Conservation (phyloP, 768 basidiomycete species). For the Lactarius indigo region DNA sequence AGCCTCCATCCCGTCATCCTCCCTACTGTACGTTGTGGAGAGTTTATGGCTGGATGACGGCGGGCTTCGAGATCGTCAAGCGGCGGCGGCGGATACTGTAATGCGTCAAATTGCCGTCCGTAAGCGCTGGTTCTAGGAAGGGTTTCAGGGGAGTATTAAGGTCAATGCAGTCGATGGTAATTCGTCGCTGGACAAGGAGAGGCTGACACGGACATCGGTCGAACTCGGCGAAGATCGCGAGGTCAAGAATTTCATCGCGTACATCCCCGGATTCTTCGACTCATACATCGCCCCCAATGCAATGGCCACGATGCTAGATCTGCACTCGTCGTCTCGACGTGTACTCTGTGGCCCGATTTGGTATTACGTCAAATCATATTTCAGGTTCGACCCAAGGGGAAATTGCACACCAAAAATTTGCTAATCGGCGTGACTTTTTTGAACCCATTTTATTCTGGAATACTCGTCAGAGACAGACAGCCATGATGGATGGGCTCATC, state of each 20-base stretch:
- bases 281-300: background rate
- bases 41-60: background rate
- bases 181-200: background rate
- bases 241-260: background rate
- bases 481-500: background rate
- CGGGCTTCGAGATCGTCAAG: background rate
- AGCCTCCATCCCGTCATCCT: background rate
- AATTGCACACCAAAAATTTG: too few species aligned
- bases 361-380: too few species aligned
- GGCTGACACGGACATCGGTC: background rate
- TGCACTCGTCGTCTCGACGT: too few species aligned
- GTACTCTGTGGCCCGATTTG: too few species aligned
- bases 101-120: background rate
- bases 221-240: background rate
- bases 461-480: background rate
- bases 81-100: background rate
- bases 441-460: too few species aligned
- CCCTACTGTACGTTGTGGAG: background rate
- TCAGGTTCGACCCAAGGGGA: too few species aligned
- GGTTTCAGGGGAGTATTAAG: too few species aligned
- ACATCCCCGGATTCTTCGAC: background rate
- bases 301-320: background rate
- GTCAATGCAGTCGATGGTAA: background rate
- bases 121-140: background rate
- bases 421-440: too few species aligned